A percentile compares a stretch with the other conserved stretches of the same genome.
These are phyloP conservation scores for Aegilops speltoides DNA, from an alignment of 176 grass and related monocot species.

Conservation along the genomic window DNA sequence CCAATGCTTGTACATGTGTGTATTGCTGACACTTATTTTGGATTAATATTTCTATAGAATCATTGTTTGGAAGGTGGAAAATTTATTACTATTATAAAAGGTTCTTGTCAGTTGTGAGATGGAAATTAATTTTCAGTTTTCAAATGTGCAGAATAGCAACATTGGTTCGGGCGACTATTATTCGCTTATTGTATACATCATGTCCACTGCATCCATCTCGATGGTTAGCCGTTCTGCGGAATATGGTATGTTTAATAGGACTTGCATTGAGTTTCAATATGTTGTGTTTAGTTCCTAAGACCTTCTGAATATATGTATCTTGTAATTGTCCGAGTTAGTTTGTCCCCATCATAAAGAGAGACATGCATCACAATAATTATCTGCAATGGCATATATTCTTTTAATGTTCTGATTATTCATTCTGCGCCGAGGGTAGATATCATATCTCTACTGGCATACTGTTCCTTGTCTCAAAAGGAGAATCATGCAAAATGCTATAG, in stretches of 20 bases:
- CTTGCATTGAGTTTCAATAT: constrained; percentile 10
- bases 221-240: constrained; percentile 76
- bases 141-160: constrained; percentile 65
- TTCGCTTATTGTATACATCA: constrained; percentile 81
- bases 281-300: background rate
- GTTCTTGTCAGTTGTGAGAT: background rate
- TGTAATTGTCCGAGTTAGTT: constrained; percentile 15
- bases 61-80: background rate
- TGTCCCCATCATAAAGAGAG: background rate
- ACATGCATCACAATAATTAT: background rate
- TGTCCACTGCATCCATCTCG: constrained; percentile 78
- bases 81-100: constrained; percentile 1
- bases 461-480: background rate
- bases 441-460: background rate
- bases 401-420: background rate
- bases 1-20: background rate
- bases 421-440: background rate
- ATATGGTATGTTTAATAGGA: constrained; percentile 54
- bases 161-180: constrained; percentile 92
- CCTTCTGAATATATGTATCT: background rate
- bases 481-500: constrained; percentile 21
- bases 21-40: constrained; percentile 4
- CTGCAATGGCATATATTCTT: background rate
- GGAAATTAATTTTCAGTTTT: constrained; percentile 22
- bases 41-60: background rate